These are phyloP conservation scores for Spathaspora arborariae DNA, from an alignment of 805 yeast genomes.

Conservation along the genomic window DNA sequence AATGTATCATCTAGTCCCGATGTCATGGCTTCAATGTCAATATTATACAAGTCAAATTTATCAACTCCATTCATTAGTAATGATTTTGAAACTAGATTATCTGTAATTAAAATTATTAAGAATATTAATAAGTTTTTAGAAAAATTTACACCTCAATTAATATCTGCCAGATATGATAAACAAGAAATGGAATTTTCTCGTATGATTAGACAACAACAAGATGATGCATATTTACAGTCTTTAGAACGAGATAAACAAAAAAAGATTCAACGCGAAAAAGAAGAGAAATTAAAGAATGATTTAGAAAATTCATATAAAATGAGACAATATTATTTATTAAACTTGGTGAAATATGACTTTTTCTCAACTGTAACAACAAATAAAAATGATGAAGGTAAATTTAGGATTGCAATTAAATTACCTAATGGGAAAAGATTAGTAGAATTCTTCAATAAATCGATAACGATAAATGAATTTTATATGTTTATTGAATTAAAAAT, in stretches of 20 bases:
- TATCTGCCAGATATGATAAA: conserved; percentile 34
- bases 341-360: conserved; percentile 2
- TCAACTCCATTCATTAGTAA: conserved; percentile 11
- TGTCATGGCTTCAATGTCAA: conserved; percentile 37
- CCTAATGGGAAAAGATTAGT: conserved; percentile 51
- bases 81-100: conserved; percentile 16
- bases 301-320: conserved; percentile 9
- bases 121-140: conserved; percentile 23
- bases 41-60: conserved; percentile 30
- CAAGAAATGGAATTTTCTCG: conserved; percentile 39
- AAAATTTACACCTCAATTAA: conserved; percentile 35
- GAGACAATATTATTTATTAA: conserved; percentile 8
- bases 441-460: conserved; percentile 36
- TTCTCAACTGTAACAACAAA: background rate
- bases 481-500: conserved; percentile 44
- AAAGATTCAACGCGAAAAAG: conserved; percentile 39
- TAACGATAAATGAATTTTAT: conserved; percentile 46
- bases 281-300: conserved; percentile 11
- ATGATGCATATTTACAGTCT: conserved; percentile 39
- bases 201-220: conserved; percentile 38
- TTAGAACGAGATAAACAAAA: conserved; percentile 51
- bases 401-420: conserved; percentile 48
- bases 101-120: conserved; percentile 21
- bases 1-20: conserved; percentile 34
- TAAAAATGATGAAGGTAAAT: background rate